These are phyloP conservation scores for Lathyrus aphaca DNA, from an alignment of 306 rosid species.

Conservation along the genomic window DNA sequence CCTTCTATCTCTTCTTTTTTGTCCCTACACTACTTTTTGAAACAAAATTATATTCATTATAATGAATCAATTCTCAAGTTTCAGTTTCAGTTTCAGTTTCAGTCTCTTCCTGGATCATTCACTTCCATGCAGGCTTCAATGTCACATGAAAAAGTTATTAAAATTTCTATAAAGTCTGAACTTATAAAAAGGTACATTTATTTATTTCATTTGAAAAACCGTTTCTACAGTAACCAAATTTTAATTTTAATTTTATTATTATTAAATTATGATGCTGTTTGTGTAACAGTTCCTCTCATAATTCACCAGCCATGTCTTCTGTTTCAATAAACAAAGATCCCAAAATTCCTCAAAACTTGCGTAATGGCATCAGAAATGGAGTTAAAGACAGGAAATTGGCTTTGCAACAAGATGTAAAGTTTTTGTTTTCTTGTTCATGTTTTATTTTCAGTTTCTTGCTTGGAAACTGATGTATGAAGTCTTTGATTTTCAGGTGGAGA, in stretches of 20 bases:
- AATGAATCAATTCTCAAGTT: conserved; percentile 9
- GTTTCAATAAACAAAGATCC: conserved; percentile 45
- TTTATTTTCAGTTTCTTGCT: conserved; percentile 12
- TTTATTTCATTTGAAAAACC: conserved; percentile 51
- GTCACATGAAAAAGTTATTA: conserved; percentile 61
- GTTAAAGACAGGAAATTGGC: conserved; percentile 71
- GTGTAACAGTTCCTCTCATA: conserved; percentile 31
- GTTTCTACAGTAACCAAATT: conserved; percentile 49
- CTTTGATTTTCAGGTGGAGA: conserved; percentile 68
- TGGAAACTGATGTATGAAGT: conserved; percentile 13
- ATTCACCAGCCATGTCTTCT: conserved; percentile 41
- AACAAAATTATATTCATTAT: neutral
- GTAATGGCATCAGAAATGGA: too few relatives aligned
- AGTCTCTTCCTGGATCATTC: conserved; percentile 38
- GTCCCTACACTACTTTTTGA: neutral
- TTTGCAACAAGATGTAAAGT: conserved; percentile 77
- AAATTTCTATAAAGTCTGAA: conserved; percentile 25
- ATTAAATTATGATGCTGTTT: conserved; percentile 35
- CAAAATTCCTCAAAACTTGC: conserved; percentile 27
- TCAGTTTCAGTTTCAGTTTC: neutral
- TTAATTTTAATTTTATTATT: conserved; percentile 24
- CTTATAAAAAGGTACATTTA: conserved; percentile 27
- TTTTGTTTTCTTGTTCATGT: neutral
- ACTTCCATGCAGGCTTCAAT: conserved; percentile 48
- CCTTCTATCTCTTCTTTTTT: neutral